Conservation (phyloP, 108 stramenopile species). For the Mediolabrus comicus region DNA sequence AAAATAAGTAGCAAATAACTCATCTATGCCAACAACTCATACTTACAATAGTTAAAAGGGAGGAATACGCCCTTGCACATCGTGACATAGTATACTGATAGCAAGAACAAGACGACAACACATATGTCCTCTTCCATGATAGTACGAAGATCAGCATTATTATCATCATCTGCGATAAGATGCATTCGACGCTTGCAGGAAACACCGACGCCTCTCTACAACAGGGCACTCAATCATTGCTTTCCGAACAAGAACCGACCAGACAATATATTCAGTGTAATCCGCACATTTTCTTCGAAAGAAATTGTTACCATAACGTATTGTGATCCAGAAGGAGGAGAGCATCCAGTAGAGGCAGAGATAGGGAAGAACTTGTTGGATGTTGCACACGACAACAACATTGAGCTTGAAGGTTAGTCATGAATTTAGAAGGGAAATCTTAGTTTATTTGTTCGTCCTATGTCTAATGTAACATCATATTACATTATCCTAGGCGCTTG, state of each 20-base stretch:
- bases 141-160: conserved; percentile 29
- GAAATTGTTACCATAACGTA: conserved; percentile 65
- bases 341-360: conserved; percentile 67
- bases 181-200: conserved; percentile 8
- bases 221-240: not conserved
- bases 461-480: not conserved
- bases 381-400: conserved; percentile 84
- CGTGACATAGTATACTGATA: no score
- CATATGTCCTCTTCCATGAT: conserved; percentile 4
- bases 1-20: no score
- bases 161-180: conserved; percentile 28
- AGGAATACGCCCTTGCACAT: no score
- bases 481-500: conserved; percentile 56
- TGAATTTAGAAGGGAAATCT: no score
- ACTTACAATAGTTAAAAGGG: no score
- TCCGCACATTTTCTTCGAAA: conserved; percentile 29
- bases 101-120: no score
- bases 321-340: conserved; percentile 66
- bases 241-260: not conserved
- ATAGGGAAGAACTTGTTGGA: conserved; percentile 77
- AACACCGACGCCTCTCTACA: not conserved
- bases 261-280: not conserved
- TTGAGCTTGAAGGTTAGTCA: conserved; percentile 79
- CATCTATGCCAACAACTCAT: no score
- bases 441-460: not conserved